Base-by-base conservation (phyloP, 257 asterid genomes). In the Linderniella brevidens region DNA sequence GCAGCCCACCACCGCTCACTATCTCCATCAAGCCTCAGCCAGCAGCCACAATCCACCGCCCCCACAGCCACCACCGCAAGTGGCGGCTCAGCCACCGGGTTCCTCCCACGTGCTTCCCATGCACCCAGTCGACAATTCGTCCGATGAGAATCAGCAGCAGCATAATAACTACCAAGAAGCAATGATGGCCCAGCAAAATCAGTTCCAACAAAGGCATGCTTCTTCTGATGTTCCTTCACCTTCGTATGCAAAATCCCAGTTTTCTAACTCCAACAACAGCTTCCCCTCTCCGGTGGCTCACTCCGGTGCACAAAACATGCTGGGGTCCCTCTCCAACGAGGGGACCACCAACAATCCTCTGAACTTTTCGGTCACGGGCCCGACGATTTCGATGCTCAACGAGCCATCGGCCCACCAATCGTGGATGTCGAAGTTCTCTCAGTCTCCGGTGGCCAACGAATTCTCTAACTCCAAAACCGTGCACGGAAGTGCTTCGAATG, bases 1-100 rank as follows among this genome's bases (percentile, higher is more conserved):
- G 70, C 92, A 80, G 58, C 86, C 82, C 58, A 63, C n/a, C n/a
- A n/a, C n/a, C n/a, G n/a, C 67, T 46, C 82, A 79, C 32, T 82
- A 79, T 55, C 71, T 79, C 55, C 87, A 82, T 41, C 86, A 72
- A 14, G 37, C 80, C 7, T 25, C 32, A 6, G 4, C 32, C 32
- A 68, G 77, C 42, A 59, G 63, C 62, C 75, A 77, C 35, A 80
- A 61, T 69, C 58, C 72, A 14, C 29, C 58, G 20, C 35, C 67
- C 44, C 82, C 66, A 57, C 92, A 64, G 58, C 83, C 65, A 43
- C 70, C 93, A 55, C 46, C 59, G 37, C 93, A 83, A n/a, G n/a
- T n/a, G n/a, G n/a, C n/a, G n/a, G n/a, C n/a, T n/a, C n/a, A n/a
- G n/a, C n/a, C n/a, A n/a, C n/a, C n/a, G n/a, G n/a, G n/a, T n/a